Base-by-base conservation (phyloP, 345 rosid genomes). In the Aegle marmelos region DNA sequence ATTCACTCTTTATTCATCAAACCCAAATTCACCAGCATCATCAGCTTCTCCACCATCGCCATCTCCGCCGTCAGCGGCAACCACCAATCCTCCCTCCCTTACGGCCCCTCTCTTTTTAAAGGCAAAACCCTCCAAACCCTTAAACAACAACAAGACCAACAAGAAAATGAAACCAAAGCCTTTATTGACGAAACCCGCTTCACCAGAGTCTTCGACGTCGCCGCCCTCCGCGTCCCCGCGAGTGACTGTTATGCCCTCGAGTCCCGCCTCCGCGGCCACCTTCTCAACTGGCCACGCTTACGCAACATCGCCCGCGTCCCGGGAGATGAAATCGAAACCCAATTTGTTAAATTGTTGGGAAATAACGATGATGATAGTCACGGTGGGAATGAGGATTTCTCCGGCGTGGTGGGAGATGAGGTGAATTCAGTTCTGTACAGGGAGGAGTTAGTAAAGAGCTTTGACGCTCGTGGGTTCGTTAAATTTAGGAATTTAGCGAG, bases 31-130 rank as follows among this genome's bases (percentile, higher is more conserved):
- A 10, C 39, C 72, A 24, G 69, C 36, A 4, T 16, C 14, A 22
- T 5, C 25, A 81, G 73, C 76, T 76, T 78, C 86, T 82, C 85
- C 73, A 9, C 80, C 72, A 63, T 75, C 65, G 67, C 54, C n/a
- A 36, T 31, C 34, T 9, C 68, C 48, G 9, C 80, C 21, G 64
- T 39, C 17, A 70, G 41, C 30, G 48, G 48, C 64, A 13, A 82
- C 22, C 79, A 80, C 22, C 79, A 81, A 39, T 10, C 74, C 54
- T 10, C 72, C 54, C 74, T 85, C 34, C 86, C 89, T 3, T 93
- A 95, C 65, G 98, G 97, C 8, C 98, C 98, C 36, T 92, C 94
- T 75, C 93, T 95, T 65, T 87, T 33, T 31, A 95, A 90, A 86
- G 98, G 99, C 57, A 85, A n/a, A 76, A 27, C 69, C 45, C 59